These are phyloP conservation scores for Cytospora paraplurivora DNA, from an alignment of 2,329 filamentous ascomycete genomes.

Conservation along the genomic window DNA sequence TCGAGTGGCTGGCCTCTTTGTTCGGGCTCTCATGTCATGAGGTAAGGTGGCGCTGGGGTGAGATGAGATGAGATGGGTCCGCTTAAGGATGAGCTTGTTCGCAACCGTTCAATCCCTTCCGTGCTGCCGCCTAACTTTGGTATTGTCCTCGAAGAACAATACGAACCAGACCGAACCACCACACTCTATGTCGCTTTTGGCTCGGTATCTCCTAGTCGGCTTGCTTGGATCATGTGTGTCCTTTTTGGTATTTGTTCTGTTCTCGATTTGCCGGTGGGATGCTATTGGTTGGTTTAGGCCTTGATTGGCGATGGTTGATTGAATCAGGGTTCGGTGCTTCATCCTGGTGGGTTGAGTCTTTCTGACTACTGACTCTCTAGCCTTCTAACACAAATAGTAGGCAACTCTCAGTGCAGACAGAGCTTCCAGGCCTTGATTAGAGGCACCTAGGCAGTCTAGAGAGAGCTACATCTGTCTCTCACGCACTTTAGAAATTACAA, in stretches of 20 bases:
- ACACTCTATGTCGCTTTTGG: not conserved
- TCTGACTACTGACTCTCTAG: not conserved
- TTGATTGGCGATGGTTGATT: not conserved
- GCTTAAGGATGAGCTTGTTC: not conserved
- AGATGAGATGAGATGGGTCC: not conserved
- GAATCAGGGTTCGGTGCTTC: not conserved
- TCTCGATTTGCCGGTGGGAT: not conserved
- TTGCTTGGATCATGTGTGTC: slow-evolving; percentile 1
- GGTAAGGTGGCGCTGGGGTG: not conserved
- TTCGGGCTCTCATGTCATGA: slow-evolving; percentile 26
- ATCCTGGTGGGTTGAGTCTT: not conserved
- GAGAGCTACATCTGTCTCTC: too few species aligned
- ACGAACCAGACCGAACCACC: not conserved
- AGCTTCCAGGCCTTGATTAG: too few species aligned
- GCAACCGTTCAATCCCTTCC: slow-evolving; percentile 3
- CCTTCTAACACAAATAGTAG: too few species aligned
- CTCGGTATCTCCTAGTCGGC: not conserved
- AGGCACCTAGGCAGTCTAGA: too few species aligned
- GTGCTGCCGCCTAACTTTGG: slow-evolving; percentile 1
- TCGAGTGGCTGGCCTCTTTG: slow-evolving; percentile 24
- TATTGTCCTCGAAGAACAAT: slow-evolving; percentile 27
- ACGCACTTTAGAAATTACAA: too few species aligned
- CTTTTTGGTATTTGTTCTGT: not conserved
- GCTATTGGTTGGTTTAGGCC: not conserved
- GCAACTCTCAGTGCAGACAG: too few species aligned